Evolutionary conservation across 2,329 filamentous ascomycete species (phyloP), one percentile per base, ranked within the genome.

Genomic region (Niveomyces coronatus): DNA sequence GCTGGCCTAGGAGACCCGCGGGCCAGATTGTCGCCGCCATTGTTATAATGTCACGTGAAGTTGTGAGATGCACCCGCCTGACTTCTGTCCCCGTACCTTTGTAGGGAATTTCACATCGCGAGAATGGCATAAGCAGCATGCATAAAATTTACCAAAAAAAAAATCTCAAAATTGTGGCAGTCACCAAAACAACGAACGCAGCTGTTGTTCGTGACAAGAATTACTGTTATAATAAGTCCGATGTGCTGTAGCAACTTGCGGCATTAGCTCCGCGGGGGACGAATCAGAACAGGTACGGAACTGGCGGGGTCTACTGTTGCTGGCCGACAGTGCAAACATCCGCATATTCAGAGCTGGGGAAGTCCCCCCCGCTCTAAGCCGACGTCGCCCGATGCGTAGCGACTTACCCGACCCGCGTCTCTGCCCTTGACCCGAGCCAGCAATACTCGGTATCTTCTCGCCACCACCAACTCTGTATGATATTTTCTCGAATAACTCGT

Each of bases 321-420:
- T 29, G 37, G 23, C 8, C 23, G 23, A 24, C 32, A 39, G 15
- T 16, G 14, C 20, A 35, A 35, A 29, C 11, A 9, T 9, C 7
- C 9, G 26, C 7, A 28, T 8, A 11, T 9, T n/a, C 14, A 18
- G 15, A 10, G 22, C 27, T 22, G 11, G 20, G 24, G 9, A 9
- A 17, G 17, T 18, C 31, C 29, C 35, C 50, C 53, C 53, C 55
- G 48, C 51, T 48, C 49, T 53, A 60, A 62, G 58, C 59, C 59
- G 59, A 62, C 48, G 54, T 50, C 51, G 51, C 50, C 58, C 59
- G 59, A 58, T 45, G 22, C 29, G 30, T 23, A 26, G 24, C 37
- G 31, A 39, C 37, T 26, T 26, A 35, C 37, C 23, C 23, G 23
- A 20, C 37, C 30, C 37, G 10, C 31, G 33, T 39, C 31, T 34